Percentiles rank a stretch among this genome's conserved stretches.
These are phyloP conservation scores for Atractiella rhizophila DNA, from an alignment of 768 basidiomycete genomes.

Conservation along the genomic window DNA sequence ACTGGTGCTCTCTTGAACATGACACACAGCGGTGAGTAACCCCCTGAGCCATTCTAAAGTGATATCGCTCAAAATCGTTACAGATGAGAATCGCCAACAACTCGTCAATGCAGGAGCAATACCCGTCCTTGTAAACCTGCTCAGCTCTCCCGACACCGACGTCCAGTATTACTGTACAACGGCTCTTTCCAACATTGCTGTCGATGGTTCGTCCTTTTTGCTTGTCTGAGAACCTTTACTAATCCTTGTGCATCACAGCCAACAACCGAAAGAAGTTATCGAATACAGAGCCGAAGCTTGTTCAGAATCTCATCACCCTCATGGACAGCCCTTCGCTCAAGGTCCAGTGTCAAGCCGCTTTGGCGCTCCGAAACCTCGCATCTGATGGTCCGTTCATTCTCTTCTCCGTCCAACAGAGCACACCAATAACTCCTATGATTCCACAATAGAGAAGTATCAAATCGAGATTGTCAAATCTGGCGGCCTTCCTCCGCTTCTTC, in stretches of 20 bases:
- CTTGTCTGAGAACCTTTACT: constrained; percentile 1
- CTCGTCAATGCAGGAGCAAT: constrained; percentile 96
- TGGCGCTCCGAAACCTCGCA: constrained; percentile 85
- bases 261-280: constrained; percentile 82
- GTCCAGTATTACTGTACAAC: constrained; percentile 99
- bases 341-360: constrained; percentile 92
- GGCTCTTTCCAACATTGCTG: constrained; percentile 90
- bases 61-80: neutral
- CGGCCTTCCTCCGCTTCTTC: constrained; percentile 68
- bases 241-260: constrained; percentile 25
- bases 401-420: neutral
- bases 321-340: constrained; percentile 97
- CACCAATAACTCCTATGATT: neutral
- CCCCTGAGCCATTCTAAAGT: neutral
- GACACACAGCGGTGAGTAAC: constrained; percentile 68
- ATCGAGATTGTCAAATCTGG: constrained; percentile 92
- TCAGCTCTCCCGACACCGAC: constrained; percentile 94
- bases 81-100: constrained; percentile 95
- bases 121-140: constrained; percentile 67
- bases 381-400: constrained; percentile 78
- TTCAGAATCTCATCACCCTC: constrained; percentile 68
- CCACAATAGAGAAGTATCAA: constrained; percentile 73
- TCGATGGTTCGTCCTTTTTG: constrained; percentile 32
- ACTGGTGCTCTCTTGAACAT: constrained; percentile 94
- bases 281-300: constrained; percentile 76